Evolutionary conservation across 805 yeast species (phyloP).

Genomic region (Metschnikowia noctiluminum): DNA sequence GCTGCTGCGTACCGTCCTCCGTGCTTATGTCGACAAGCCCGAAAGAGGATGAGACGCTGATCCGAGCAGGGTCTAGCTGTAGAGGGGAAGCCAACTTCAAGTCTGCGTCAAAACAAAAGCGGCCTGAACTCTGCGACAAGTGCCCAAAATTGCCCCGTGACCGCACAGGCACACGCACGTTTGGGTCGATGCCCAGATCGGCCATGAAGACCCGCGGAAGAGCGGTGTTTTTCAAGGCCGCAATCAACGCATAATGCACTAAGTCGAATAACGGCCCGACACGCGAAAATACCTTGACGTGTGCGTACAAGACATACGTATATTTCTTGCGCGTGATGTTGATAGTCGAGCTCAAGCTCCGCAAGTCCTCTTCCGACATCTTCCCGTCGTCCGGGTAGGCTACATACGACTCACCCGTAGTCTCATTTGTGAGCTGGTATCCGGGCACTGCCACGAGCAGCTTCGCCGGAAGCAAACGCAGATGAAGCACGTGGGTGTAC

Average conservation of each 20-base stretch:
- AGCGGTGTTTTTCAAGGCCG: conserved; percentile 55
- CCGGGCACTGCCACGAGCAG: conserved; percentile 17
- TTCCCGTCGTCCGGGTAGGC: conserved; percentile 58
- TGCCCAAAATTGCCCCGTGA: conserved; percentile 52
- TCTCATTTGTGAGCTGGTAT: conserved; percentile 18
- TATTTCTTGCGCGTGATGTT: conserved; percentile 22
- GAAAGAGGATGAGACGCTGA: conserved; percentile 51
- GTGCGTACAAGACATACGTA: conserved; percentile 59
- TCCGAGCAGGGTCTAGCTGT: conserved; percentile 30
- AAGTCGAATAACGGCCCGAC: conserved; percentile 80
- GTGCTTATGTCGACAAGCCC: conserved; percentile 48
- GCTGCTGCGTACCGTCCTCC: conserved; percentile 18
- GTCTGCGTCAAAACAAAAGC: conserved; percentile 52
- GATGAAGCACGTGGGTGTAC: conserved; percentile 56
- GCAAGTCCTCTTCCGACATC: conserved; percentile 23
- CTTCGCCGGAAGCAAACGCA: conserved; percentile 44
- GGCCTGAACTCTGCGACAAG: conserved; percentile 32
- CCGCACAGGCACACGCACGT: conserved; percentile 49
- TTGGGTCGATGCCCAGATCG: conserved; percentile 54
- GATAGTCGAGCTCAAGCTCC: conserved; percentile 20
- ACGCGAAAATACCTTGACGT: conserved; percentile 72
- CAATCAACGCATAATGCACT: conserved; percentile 64
- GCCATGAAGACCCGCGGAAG: conserved; percentile 64
- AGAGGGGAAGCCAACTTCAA: conserved; percentile 32
- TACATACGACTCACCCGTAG: conserved; percentile 13